Evolutionary conservation across 1,284 basidiomycete species (phyloP).

Genomic region (Tilletia caries): DNA sequence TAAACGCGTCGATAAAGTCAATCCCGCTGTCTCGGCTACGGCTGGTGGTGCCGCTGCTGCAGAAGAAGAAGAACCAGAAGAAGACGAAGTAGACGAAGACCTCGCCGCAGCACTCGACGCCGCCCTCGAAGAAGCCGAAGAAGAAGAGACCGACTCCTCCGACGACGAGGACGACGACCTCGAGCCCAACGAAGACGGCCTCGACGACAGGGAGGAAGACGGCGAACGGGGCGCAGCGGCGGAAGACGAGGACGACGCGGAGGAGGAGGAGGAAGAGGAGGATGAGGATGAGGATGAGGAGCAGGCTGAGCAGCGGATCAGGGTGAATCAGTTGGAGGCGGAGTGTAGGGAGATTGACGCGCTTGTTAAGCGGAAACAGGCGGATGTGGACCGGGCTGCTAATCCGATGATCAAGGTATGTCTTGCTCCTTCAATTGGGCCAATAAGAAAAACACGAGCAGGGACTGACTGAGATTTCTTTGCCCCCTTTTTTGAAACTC

Average conservation of each 20-base stretch:
- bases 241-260: slow-evolving; percentile 72
- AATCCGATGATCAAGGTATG: slow-evolving; percentile 47
- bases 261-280: slow-evolving; percentile 71
- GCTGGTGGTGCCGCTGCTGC: slow-evolving; percentile 11
- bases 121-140: slow-evolving; percentile 54
- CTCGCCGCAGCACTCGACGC: slow-evolving; percentile 58
- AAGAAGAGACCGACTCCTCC: slow-evolving; percentile 60
- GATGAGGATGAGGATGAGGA: slow-evolving; percentile 49
- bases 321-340: slow-evolving; percentile 50
- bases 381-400: slow-evolving; percentile 46
- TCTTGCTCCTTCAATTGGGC: no score
- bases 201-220: slow-evolving; percentile 29
- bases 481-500: not conserved
- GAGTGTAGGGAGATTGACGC: slow-evolving; percentile 51
- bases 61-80: slow-evolving; percentile 66
- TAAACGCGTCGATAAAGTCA: no score
- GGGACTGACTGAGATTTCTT: not conserved
- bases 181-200: slow-evolving; percentile 46
- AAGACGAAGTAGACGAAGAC: slow-evolving; percentile 63
- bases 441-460: not conserved
- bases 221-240: slow-evolving; percentile 18
- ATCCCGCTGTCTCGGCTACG: no score
- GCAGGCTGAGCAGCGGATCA: slow-evolving; percentile 41
- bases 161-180: slow-evolving; percentile 47
- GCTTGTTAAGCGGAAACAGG: slow-evolving; percentile 45